Conservation (phyloP, 352 stramenopile species). For the Phytophthora pisi region DNA sequence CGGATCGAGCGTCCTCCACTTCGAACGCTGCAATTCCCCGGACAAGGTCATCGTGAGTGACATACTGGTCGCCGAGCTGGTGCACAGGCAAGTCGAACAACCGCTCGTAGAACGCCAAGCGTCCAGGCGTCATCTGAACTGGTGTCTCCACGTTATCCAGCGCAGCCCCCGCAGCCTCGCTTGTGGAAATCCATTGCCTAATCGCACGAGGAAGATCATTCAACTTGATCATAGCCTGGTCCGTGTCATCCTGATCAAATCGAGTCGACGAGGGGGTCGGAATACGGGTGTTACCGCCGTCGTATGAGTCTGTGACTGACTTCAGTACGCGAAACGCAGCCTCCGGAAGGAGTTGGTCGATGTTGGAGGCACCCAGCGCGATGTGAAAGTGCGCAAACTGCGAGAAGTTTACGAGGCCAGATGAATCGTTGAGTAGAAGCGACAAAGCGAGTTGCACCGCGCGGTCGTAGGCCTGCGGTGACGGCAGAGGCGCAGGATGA, state of each 20-base stretch:
- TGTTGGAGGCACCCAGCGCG: slow-evolving; percentile 63
- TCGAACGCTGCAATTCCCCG: slow-evolving; percentile 57
- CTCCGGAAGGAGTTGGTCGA: slow-evolving; percentile 78
- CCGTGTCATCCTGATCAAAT: slow-evolving; percentile 12
- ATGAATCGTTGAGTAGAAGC: slow-evolving; percentile 76
- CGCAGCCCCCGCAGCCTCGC: slow-evolving; percentile 10
- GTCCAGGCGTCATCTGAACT: slow-evolving; percentile 21
- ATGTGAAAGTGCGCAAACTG: slow-evolving; percentile 92
- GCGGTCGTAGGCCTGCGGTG: slow-evolving; percentile 47
- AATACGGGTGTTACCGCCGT: slow-evolving; percentile 15
- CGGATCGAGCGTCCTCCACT: slow-evolving; percentile 25
- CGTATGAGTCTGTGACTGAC: slow-evolving; percentile 38
- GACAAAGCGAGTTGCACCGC: slow-evolving; percentile 65
- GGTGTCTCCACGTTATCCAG: slow-evolving; percentile 9
- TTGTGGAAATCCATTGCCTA: slow-evolving; percentile 42
- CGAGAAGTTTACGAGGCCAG: slow-evolving; percentile 85
- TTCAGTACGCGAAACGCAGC: slow-evolving; percentile 80
- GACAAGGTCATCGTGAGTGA: slow-evolving; percentile 77
- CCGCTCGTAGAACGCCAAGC: slow-evolving; percentile 43
- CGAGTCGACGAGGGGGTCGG: slow-evolving; percentile 6
- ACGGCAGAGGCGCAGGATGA: slow-evolving; percentile 23
- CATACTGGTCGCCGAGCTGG: slow-evolving; percentile 46
- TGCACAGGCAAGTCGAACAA: slow-evolving; percentile 57
- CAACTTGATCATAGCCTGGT: slow-evolving; percentile 58
- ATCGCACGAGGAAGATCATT: slow-evolving; percentile 53